Evolutionary conservation across 768 basidiomycete genomes (phyloP), one percentile per base, ranked within the genome.

Genomic region (Mycena olivaceomarginata): DNA sequence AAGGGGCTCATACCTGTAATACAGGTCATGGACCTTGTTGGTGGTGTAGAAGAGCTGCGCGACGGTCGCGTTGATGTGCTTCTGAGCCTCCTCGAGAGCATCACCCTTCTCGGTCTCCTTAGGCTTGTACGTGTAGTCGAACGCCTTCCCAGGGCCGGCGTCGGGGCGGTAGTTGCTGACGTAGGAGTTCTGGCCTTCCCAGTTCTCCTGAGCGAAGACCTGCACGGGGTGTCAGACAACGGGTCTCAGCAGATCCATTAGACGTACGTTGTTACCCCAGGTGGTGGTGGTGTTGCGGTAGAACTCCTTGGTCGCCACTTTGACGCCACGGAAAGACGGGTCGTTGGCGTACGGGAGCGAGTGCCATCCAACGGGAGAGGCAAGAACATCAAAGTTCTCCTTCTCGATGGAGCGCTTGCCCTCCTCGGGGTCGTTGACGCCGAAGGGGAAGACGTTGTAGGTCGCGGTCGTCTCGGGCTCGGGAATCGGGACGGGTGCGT

Each of bases 181-280:
- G 89, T 89, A 97, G 3, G 79, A 69, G 80, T 93, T 93, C 81
- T 86, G 89, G 46, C 96, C 96, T 69, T 93, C 92, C 93, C 95
- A 96, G 84, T 98, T 96, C 91, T 99, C 98, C 80, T 99, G 98
- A 0, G 97, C 96, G 80, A 97, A 97, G 75, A 97, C 92, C 90
- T 25, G 25, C 1, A 25, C 25, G 25, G 25, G 25, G 25, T 25
- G 25, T 25, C 25, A 25, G 25, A 25, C 25, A 25, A 25, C 25
- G 25, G 25, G 25, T 25, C 25, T 25, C 25, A 25, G 25, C 25
- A 25, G 25, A 25, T 25, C 25, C 25, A 25, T 25, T 25, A 25
- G 1, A 85, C 87, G 57, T 31, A 93, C 94, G 78, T 97, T 97
- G 88, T 97, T 97, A 70, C 96, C 96, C 90, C 92, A 94, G 0